Conservation (phyloP, 805 yeast species). For the Nakazawaea holstii region DNA sequence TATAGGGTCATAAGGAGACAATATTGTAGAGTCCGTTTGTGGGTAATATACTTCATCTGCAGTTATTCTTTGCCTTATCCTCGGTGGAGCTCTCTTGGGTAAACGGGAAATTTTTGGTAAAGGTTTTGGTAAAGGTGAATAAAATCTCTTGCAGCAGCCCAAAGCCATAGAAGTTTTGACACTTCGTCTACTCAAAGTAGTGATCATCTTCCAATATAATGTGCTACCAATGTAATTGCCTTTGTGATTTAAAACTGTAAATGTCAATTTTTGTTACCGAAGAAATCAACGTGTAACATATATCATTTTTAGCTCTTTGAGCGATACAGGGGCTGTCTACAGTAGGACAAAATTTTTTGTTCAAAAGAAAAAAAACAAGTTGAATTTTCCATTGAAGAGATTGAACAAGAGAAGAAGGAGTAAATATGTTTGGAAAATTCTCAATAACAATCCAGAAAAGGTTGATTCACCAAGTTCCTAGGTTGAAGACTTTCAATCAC, state of each 20-base stretch:
- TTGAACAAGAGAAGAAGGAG: neutral
- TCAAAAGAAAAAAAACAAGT: neutral
- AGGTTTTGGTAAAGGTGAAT: constrained; percentile 8
- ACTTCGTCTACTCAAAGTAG: neutral
- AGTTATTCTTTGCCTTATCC: constrained; percentile 3
- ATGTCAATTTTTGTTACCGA: no score
- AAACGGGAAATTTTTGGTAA: constrained; percentile 1
- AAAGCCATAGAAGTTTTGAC: neutral
- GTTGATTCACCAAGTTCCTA: constrained; percentile 61
- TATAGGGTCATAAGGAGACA: constrained; percentile 54
- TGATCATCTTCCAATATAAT: neutral
- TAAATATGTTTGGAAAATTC: neutral
- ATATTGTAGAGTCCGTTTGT: constrained; percentile 20
- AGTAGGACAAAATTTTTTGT: no score
- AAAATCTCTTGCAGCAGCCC: neutral
- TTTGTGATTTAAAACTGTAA: no score
- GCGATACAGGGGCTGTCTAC: no score
- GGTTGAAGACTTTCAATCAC: constrained; percentile 33
- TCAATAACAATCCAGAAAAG: constrained; percentile 18
- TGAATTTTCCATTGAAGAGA: neutral
- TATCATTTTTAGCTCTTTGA: no score
- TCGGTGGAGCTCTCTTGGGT: constrained; percentile 2
- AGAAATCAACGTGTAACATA: no score
- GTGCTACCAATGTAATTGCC: no score
- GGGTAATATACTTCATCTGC: constrained; percentile 9